Evolutionary conservation across 768 basidiomycete species (phyloP).

Genomic region (Suillus ampliporus): DNA sequence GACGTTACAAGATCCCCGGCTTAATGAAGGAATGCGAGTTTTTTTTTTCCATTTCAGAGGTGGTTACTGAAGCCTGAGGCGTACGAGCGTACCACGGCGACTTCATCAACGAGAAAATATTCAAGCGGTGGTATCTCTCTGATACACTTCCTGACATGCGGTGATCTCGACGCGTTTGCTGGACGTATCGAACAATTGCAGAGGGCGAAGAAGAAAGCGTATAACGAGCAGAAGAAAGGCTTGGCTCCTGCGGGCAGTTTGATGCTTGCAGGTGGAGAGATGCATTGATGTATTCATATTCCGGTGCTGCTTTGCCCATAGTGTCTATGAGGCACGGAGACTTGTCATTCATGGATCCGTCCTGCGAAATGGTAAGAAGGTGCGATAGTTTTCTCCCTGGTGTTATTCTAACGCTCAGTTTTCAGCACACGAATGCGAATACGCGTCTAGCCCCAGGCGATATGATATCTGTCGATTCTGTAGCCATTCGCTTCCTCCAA

Average conservation of each 20-base stretch:
- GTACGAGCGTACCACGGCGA: slow-evolving; percentile 96
- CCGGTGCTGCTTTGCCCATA: slow-evolving; percentile 84
- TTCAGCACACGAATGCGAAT: slow-evolving; percentile 82
- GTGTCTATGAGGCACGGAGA: slow-evolving; percentile 88
- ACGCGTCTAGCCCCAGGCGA: slow-evolving; percentile 92
- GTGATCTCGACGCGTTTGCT: slow-evolving; percentile 65
- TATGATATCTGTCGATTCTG: slow-evolving; percentile 88
- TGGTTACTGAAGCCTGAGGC: no score
- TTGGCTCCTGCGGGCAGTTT: slow-evolving; percentile 92
- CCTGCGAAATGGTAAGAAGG: slow-evolving; percentile 87
- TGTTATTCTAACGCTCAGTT: slow-evolving; percentile 9
- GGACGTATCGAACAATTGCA: slow-evolving; percentile 50
- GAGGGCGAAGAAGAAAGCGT: slow-evolving; percentile 50
- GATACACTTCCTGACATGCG: slow-evolving; percentile 85
- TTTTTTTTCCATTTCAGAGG: no score
- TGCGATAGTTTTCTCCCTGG: slow-evolving; percentile 41
- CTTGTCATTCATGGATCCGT: slow-evolving; percentile 89
- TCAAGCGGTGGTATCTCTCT: slow-evolving; percentile 96
- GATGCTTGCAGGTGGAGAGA: slow-evolving; percentile 93
- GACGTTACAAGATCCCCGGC: no score
- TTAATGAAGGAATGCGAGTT: no score
- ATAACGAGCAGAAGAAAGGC: slow-evolving; percentile 61
- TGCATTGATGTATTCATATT: slow-evolving; percentile 93
- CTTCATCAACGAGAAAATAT: slow-evolving; percentile 88
- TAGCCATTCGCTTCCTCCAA: slow-evolving; percentile 75